Percentiles rank a stretch among this genome's conserved stretches.
phyloP scores from a whole-genome alignment of 179 eudicot species.

The Drosera spatulata region DNA sequence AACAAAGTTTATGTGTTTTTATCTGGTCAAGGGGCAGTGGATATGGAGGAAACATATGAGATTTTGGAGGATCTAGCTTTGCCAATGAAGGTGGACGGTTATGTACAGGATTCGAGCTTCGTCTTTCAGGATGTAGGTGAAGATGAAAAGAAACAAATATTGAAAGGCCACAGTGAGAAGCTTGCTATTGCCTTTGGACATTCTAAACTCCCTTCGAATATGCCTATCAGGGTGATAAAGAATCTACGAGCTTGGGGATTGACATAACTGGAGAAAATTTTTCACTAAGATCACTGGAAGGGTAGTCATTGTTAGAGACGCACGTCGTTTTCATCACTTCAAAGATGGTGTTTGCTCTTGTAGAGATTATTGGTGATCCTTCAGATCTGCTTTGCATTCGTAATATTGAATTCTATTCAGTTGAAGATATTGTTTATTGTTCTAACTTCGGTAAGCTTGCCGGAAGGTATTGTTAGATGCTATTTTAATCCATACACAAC shows the following conservation, averaged over 20 bases:
- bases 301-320: slow-evolving; percentile 17
- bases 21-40: slow-evolving; percentile 18
- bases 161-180: slow-evolving; percentile 14
- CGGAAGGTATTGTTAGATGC: no score
- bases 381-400: no score
- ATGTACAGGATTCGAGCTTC: slow-evolving; percentile 14
- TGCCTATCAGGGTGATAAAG: slow-evolving; percentile 15
- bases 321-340: slow-evolving; percentile 19
- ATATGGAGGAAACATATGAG: slow-evolving; percentile 15
- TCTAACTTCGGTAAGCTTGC: no score
- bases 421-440: no score
- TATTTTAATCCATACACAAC: no score
- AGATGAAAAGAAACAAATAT: slow-evolving; percentile 14
- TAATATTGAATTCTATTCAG: no score
- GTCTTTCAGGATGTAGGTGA: slow-evolving; percentile 18
- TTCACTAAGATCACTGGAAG: slow-evolving; percentile 14
- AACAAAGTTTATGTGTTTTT: slow-evolving; percentile 26
- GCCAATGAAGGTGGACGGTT: slow-evolving; percentile 18
- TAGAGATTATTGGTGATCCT: slow-evolving; percentile 14
- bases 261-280: slow-evolving; percentile 12
- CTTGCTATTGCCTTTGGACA: slow-evolving; percentile 20
- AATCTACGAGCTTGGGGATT: slow-evolving; percentile 14
- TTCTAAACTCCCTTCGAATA: slow-evolving; percentile 2
- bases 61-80: slow-evolving; percentile 20
- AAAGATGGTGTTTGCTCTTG: slow-evolving; percentile 13